Evolutionary conservation across 805 yeast genomes (phyloP).

Genomic region (Candida cerambycidarum): DNA sequence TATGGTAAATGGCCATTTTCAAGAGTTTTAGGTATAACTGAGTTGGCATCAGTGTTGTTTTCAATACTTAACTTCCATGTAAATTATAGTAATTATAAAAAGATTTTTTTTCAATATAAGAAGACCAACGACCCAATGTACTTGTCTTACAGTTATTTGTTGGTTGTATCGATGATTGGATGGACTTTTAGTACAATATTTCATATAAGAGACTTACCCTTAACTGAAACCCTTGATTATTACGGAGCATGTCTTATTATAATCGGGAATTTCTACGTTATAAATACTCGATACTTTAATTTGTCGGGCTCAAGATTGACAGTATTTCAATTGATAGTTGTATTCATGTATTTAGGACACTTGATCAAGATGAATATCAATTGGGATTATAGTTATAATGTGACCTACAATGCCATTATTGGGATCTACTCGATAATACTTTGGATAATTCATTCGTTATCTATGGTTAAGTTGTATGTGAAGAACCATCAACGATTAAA

Average conservation of each 20-base stretch:
- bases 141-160: conserved; percentile 28
- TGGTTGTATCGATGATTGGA: conserved; percentile 30
- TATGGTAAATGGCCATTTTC: conserved; percentile 46
- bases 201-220: conserved; percentile 36
- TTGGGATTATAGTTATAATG: conserved; percentile 44
- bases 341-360: conserved; percentile 25
- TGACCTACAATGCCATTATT: conserved; percentile 28
- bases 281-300: conserved; percentile 30
- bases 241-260: conserved; percentile 42
- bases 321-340: conserved; percentile 20
- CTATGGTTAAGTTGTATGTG: conserved; percentile 17
- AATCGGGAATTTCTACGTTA: conserved; percentile 35
- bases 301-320: conserved; percentile 15
- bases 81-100: conserved; percentile 29
- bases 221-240: conserved; percentile 43
- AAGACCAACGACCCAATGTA: conserved; percentile 25
- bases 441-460: conserved; percentile 35
- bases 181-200: conserved; percentile 40
- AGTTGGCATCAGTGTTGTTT: conserved; percentile 34
- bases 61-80: conserved; percentile 37
- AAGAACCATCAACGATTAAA: conserved; percentile 23
- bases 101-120: conserved; percentile 26
- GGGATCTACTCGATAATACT: conserved; percentile 30
- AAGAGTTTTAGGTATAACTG: conserved; percentile 37
- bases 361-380: conserved; percentile 23